Percentiles rank a stretch among this genome's conserved stretches.
These are phyloP conservation scores for Dipteronia dyeriana DNA, from an alignment of 345 rosid species.

Conservation along the genomic window DNA sequence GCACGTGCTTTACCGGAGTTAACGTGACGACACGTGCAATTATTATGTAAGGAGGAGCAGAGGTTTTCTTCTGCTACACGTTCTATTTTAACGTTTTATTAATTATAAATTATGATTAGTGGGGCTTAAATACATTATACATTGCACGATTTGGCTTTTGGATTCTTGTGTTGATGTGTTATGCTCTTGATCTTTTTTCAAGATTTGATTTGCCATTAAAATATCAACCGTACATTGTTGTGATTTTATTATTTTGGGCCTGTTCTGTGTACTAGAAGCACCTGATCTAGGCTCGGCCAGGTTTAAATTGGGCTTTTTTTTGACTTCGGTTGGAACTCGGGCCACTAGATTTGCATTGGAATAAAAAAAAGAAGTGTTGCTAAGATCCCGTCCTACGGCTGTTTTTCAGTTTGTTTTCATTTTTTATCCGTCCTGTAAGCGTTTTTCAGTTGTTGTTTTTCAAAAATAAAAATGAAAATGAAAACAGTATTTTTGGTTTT, in stretches of 20 bases:
- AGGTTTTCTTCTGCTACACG: neutral
- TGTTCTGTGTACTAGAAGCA: neutral
- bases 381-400: too few relatives aligned
- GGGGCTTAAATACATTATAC: neutral
- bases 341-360: neutral
- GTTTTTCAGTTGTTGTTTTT: too few relatives aligned
- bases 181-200: neutral
- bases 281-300: neutral
- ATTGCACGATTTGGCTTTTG: slow-evolving; percentile 1
- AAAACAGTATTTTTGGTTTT: too few relatives aligned
- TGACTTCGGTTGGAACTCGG: neutral
- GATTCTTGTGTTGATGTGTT: too few relatives aligned
- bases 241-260: neutral
- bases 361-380: too few relatives aligned
- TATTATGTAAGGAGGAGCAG: neutral
- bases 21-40: slow-evolving; percentile 20
- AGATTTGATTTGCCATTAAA: neutral
- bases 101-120: neutral
- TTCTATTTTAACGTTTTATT: too few relatives aligned
- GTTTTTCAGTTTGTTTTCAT: too few relatives aligned
- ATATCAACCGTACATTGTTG: neutral
- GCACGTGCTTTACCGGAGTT: slow-evolving; percentile 18
- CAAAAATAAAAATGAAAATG: too few relatives aligned
- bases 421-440: too few relatives aligned
- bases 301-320: neutral